Evolutionary conservation across 2,329 filamentous ascomycete species (phyloP), one percentile per base, ranked within the genome.

Genomic region (Ceratocystis variospora): DNA sequence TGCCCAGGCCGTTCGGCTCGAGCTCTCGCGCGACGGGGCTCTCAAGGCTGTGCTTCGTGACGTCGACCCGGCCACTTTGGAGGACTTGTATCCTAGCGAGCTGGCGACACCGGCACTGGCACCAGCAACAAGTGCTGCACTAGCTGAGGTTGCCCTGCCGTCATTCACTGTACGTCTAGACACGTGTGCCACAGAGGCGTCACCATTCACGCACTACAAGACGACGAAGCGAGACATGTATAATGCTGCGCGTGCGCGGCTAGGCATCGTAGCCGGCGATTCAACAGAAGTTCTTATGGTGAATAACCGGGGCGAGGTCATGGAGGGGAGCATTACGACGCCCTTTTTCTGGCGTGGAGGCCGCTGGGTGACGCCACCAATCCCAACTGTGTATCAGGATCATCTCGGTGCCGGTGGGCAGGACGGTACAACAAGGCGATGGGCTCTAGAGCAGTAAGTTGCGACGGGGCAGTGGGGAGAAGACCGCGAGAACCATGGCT

Each of bases 291-390:
- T 96, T 3, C 78, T 97, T 22, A 75, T 96, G 1, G 80, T 88
- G 69, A 90, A 89, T 71, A 73, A 72, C 0, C 77, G 82, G 33
- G 80, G 80, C 1, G 81, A 86, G 62, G 76, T 96, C 45, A 96
- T 95, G 82, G 93, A 97, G 75, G 90, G 90, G 7, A 92, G 87
- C 68, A 81, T 88, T 17, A 92, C 88, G 0, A 95, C 87, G 0
- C 84, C 89, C 0, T 96, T 93, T 74, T 88, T 96, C 70, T 89
- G 83, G 79, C 84, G 89, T 57, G 74, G 79, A 3, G 85, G 83
- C 0, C 76, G 77, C 62, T 97, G 93, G 93, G 81, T 91, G 6
- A 96, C 92, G 46, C 93, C 93, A 1, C 81, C 84, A 0, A 78
- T 89, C n/a, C 73, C 80, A 12, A 61, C 68, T 72, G 15, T 80